phyloP scores from a whole-genome alignment of 768 basidiomycete genomes.

The Tulasnella sp. region DNA sequence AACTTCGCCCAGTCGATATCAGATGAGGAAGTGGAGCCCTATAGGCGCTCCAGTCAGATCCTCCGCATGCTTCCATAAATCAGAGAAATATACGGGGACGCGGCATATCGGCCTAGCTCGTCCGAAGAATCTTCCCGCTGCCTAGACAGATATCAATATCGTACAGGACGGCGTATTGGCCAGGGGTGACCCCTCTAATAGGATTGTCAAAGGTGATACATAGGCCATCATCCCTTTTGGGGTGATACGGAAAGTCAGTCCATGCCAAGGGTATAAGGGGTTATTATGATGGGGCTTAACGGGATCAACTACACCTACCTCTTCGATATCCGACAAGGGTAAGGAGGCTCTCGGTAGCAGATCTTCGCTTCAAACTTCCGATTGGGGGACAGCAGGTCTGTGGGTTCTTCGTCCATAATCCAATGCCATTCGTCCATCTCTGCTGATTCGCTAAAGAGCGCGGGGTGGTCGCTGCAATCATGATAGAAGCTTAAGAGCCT shows the following conservation, averaged over 20 bases:
- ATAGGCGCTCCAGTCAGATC: too few relatives aligned
- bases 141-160: conserved; percentile 72
- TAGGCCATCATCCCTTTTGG: conserved; percentile 19
- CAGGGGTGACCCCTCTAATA: conserved; percentile 58
- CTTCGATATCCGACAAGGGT: conserved; percentile 40
- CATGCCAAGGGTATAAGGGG: conserved; percentile 21
- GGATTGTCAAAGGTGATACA: conserved; percentile 45
- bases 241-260: conserved; percentile 15
- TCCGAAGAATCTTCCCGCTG: conserved; percentile 51
- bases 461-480: conserved; percentile 43
- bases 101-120: neutral
- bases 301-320: conserved; percentile 65
- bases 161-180: conserved; percentile 72
- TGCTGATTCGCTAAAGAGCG: conserved; percentile 34
- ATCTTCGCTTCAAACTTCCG: neutral
- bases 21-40: too few relatives aligned
- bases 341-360: conserved; percentile 25
- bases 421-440: conserved; percentile 48
- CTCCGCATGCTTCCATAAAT: neutral
- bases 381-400: neutral
- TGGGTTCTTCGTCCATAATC: conserved; percentile 52
- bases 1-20: too few relatives aligned
- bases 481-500: neutral
- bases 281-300: conserved; percentile 27
- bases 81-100: too few relatives aligned